Conservation (phyloP, 768 basidiomycete species). For the Suillus sp. region DNA sequence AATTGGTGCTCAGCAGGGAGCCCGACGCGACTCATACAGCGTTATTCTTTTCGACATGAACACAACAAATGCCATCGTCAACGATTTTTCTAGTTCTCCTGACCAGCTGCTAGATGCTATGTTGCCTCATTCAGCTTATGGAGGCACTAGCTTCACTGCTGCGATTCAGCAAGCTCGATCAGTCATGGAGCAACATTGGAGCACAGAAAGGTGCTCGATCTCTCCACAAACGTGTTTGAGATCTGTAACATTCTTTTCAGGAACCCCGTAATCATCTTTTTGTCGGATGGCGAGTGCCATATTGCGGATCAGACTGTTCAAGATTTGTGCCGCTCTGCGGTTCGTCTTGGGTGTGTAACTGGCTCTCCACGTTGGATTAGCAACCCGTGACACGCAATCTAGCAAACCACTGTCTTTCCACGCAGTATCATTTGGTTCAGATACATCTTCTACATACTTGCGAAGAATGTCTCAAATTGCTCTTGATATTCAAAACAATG, state of each 20-base stretch:
- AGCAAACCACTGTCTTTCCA: slow-evolving; percentile 63
- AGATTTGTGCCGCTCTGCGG: slow-evolving; percentile 44
- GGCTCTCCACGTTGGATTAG: not conserved
- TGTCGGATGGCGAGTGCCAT: slow-evolving; percentile 53
- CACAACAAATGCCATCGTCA: slow-evolving; percentile 31
- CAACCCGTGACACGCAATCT: slow-evolving; percentile 3
- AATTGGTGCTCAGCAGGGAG: slow-evolving; percentile 27
- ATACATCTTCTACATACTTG: slow-evolving; percentile 29
- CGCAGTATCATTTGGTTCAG: slow-evolving; percentile 53
- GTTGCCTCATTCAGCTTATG: slow-evolving; percentile 31
- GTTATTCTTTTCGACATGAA: slow-evolving; percentile 47
- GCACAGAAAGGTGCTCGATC: slow-evolving; percentile 45
- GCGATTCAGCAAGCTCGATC: slow-evolving; percentile 41
- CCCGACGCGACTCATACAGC: slow-evolving; percentile 56
- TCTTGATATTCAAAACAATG: slow-evolving; percentile 44
- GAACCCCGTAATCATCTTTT: slow-evolving; percentile 52
- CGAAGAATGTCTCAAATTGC: slow-evolving; percentile 58
- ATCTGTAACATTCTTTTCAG: slow-evolving; percentile 25
- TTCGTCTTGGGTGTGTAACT: slow-evolving; percentile 45
- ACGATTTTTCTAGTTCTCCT: slow-evolving; percentile 50
- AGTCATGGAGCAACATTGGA: slow-evolving; percentile 51
- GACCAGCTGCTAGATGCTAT: slow-evolving; percentile 44
- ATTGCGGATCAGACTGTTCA: slow-evolving; percentile 41
- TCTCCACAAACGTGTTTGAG: not conserved
- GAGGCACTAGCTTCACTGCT: slow-evolving; percentile 46